A percentile compares a stretch with the other conserved stretches of the same genome.
These are phyloP conservation scores for Trypanosoma melophagium DNA, from an alignment of 208 protist genomes.

Conservation along the genomic window DNA sequence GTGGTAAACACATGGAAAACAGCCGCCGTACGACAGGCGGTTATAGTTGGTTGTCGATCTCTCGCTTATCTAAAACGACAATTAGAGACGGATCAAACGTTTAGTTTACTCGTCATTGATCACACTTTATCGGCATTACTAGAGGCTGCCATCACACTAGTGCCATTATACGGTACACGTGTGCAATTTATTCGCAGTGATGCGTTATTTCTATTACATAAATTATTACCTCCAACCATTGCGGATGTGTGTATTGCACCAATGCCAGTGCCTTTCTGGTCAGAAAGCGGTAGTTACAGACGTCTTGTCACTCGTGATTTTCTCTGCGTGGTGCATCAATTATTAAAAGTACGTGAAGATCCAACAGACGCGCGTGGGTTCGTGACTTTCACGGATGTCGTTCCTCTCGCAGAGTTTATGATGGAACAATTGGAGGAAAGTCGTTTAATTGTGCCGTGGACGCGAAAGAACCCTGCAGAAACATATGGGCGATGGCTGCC, in stretches of 20 bases:
- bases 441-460: constrained; percentile 77
- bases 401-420: constrained; percentile 77
- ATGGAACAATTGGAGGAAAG: constrained; percentile 83
- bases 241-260: constrained; percentile 68
- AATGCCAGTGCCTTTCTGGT: constrained; percentile 77
- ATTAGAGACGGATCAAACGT: constrained; percentile 29
- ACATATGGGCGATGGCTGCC: constrained; percentile 36
- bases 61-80: constrained; percentile 53
- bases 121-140: constrained; percentile 50
- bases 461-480: constrained; percentile 58
- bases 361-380: constrained; percentile 65
- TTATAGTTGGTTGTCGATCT: constrained; percentile 69
- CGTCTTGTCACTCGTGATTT: constrained; percentile 74
- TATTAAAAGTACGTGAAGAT: constrained; percentile 31
- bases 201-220: constrained; percentile 63
- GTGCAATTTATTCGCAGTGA: constrained; percentile 75
- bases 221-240: constrained; percentile 40
- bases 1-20: constrained; percentile 30
- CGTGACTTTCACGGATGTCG: constrained; percentile 74
- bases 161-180: constrained; percentile 29
- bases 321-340: constrained; percentile 52
- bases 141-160: constrained; percentile 36
- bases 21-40: constrained; percentile 26
- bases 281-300: constrained; percentile 56
- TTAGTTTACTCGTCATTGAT: constrained; percentile 66